Evolutionary conservation across 306 rosid genomes (phyloP), one percentile per base, ranked within the genome.

Genomic region (Amphicarpaea edgeworthii): DNA sequence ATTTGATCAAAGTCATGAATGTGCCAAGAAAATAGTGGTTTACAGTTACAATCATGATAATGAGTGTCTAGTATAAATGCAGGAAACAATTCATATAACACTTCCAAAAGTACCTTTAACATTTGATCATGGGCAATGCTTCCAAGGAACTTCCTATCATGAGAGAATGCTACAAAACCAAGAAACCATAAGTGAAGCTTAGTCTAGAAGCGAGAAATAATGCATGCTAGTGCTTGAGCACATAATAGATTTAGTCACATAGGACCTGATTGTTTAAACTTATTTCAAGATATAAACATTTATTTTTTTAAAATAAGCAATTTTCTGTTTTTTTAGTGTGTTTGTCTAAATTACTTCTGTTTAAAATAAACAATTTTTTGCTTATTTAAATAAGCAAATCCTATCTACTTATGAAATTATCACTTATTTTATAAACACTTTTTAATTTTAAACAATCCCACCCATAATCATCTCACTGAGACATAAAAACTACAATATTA

Each of bases 41-140:
- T 50, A 50, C 12, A 40, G 20, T 66, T 20, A 30, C 42, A 65
- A 72, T 58, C 72, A 49, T 21, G 68, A 38, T 34, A 67, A 57
- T 2, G 24, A 30, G 6, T 16, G 46, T 3, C 42, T 40, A 47
- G 12, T 19, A 21, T 67, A 26, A 65, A 57, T 72, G 14, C 19
- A 38, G 32, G 1, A 65, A 61, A 42, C 9, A 28, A 58, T 21
- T 79, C 37, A 42, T 28, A 14, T 16, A 5, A 12, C 38, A 71
- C 30, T 59, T 72, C 46, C 70, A 40, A 75, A 79, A 37, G 63
- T 37, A 91, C 96, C 98, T 91, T 94, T 68, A 94, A 83, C 88
- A 85, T 65, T 64, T 85, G 79, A 80, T 94, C 96, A 67, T 94
- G 94, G 49, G 87, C 90, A 73, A 94, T 88, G 66, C 98, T 94